Evolutionary conservation across 129 eudicot species (phyloP).

Genomic region (Apium graveolens): DNA sequence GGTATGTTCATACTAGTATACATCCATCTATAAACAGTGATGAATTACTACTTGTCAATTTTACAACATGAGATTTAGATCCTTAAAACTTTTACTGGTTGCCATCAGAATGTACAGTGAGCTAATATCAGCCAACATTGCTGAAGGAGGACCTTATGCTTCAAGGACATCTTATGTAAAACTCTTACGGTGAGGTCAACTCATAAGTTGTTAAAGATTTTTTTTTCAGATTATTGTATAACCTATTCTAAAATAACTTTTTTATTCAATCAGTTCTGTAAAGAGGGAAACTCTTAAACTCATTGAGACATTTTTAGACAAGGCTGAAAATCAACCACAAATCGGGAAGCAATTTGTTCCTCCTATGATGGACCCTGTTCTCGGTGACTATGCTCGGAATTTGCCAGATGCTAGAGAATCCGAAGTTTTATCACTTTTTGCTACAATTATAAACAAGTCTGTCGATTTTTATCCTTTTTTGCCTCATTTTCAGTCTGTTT

Average conservation of each 20-base stretch:
- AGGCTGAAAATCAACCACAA: slow-evolving; percentile 95
- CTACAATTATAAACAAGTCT: slow-evolving; percentile 94
- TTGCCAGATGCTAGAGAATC: slow-evolving; percentile 98
- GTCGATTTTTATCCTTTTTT: slow-evolving; percentile 4
- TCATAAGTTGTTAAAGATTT: neutral
- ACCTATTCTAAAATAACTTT: neutral
- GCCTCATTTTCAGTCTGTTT: neutral
- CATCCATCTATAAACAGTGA: neutral
- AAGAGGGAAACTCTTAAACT: slow-evolving; percentile 98
- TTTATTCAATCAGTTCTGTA: slow-evolving; percentile 59
- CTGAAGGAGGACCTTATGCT: slow-evolving; percentile 90
- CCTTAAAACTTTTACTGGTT: neutral
- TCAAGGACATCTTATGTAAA: slow-evolving; percentile 79
- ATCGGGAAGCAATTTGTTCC: slow-evolving; percentile 98
- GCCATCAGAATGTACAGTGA: slow-evolving; percentile 93
- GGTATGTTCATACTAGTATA: slow-evolving; percentile 28
- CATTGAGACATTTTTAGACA: slow-evolving; percentile 87
- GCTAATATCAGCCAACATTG: slow-evolving; percentile 81
- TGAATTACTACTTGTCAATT: neutral
- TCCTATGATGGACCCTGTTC: slow-evolving; percentile 99
- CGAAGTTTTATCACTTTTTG: slow-evolving; percentile 90
- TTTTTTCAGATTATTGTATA: neutral
- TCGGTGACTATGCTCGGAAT: slow-evolving; percentile 93
- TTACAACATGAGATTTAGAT: neutral
- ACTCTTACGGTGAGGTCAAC: slow-evolving; percentile 67